Evolutionary conservation across 2,329 filamentous ascomycete genomes (phyloP).

Genomic region (Fonsecaea multimorphosa): DNA sequence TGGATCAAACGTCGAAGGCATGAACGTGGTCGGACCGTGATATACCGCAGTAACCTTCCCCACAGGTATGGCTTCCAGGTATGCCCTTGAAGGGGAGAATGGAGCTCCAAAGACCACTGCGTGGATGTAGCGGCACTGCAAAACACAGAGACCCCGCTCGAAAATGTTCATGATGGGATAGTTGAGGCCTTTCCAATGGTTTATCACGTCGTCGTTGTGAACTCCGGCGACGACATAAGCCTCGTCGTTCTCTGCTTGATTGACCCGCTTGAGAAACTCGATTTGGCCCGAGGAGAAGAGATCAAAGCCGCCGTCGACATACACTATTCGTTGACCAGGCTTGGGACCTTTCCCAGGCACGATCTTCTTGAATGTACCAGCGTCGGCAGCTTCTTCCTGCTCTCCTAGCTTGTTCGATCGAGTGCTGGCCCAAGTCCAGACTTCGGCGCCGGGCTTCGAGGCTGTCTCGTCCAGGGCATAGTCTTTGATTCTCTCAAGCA

Average conservation of each 20-base stretch:
- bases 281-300: slow-evolving; percentile 97
- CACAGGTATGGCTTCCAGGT: slow-evolving; percentile 76
- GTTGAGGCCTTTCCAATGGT: slow-evolving; percentile 95
- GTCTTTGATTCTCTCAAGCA: slow-evolving; percentile 77
- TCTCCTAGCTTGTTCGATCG: slow-evolving; percentile 45
- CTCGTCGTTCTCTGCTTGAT: slow-evolving; percentile 66
- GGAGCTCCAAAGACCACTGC: slow-evolving; percentile 88
- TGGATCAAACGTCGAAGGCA: slow-evolving; percentile 76
- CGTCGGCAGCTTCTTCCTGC: slow-evolving; percentile 57
- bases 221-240: slow-evolving; percentile 91
- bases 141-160: slow-evolving; percentile 90
- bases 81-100: slow-evolving; percentile 80
- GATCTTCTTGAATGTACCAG: slow-evolving; percentile 69
- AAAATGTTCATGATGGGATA: slow-evolving; percentile 99
- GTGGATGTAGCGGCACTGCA: slow-evolving; percentile 95
- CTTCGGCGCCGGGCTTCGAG: slow-evolving; percentile 75
- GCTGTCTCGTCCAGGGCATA: slow-evolving; percentile 90
- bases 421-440: slow-evolving; percentile 76
- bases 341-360: slow-evolving; percentile 73
- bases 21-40: slow-evolving; percentile 94
- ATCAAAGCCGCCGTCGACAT: slow-evolving; percentile 96
- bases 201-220: slow-evolving; percentile 94
- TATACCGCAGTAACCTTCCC: slow-evolving; percentile 81
- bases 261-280: slow-evolving; percentile 83
- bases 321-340: slow-evolving; percentile 83